phyloP scores from a whole-genome alignment of 176 grass and related monocot genomes.

The Alloteropsis semialata region DNA sequence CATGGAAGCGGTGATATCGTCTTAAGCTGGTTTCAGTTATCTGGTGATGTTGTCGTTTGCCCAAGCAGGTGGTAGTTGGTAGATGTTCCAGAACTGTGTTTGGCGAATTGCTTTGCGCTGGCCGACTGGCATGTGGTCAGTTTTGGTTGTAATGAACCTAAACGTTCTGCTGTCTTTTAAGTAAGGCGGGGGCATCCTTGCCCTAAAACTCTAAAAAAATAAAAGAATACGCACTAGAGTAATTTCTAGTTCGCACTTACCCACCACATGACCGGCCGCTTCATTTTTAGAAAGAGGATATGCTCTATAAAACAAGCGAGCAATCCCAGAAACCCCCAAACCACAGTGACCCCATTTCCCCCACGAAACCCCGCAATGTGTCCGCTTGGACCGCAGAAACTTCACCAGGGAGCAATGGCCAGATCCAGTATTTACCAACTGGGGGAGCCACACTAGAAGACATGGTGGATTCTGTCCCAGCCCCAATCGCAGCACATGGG shows the following conservation, averaged over 20 bases:
- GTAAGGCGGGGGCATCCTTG: too few species aligned
- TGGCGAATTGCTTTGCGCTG: too few species aligned
- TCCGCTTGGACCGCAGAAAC: constrained; percentile 18
- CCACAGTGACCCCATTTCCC: constrained; percentile 23
- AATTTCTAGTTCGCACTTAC: neutral
- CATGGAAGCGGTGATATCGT: too few species aligned
- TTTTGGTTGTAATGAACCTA: too few species aligned
- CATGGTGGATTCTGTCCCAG: neutral
- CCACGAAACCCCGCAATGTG: neutral
- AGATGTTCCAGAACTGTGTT: too few species aligned
- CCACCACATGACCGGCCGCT: neutral
- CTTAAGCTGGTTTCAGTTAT: too few species aligned
- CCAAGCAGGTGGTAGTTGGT: too few species aligned
- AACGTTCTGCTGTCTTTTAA: too few species aligned
- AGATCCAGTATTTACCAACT: neutral
- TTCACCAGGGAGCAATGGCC: neutral
- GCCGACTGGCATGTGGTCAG: too few species aligned
- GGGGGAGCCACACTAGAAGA: neutral
- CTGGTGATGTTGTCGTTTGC: too few species aligned
- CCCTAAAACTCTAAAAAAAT: too few species aligned
- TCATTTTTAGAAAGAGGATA: constrained; percentile 7
- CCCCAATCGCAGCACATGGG: neutral
- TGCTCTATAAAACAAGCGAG: neutral
- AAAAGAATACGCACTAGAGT: too few species aligned
- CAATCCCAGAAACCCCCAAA: neutral